Conservation (phyloP, 768 basidiomycete species). For the Podaxis carcinomalis region DNA sequence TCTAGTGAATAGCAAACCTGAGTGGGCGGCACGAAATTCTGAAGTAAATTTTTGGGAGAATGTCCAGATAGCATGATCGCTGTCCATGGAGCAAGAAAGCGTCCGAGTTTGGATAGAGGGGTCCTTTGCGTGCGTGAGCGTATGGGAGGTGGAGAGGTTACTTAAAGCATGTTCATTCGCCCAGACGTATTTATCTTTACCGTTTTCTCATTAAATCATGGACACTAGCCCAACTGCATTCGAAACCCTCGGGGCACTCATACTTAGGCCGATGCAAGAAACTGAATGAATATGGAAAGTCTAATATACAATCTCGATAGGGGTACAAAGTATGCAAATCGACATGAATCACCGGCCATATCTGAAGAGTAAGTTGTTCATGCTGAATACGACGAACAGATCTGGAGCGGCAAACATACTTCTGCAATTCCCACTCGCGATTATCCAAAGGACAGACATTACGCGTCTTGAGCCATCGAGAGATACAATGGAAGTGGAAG, state of each 20-base stretch:
- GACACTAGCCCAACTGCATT: too few relatives aligned
- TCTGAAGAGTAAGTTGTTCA: conserved; percentile 20
- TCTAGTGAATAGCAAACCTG: conserved; percentile 37
- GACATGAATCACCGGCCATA: conserved; percentile 32
- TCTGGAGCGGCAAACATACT: conserved; percentile 49
- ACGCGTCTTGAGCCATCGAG: conserved; percentile 97
- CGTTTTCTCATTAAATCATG: too few relatives aligned
- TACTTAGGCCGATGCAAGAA: not conserved
- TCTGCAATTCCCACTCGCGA: conserved; percentile 95
- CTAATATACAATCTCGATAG: conserved; percentile 3
- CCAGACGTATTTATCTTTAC: too few relatives aligned
- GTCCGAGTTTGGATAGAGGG: not conserved
- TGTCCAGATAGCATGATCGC: conserved; percentile 32
- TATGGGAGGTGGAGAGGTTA: not conserved
- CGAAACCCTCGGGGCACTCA: too few relatives aligned
- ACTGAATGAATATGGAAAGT: not conserved
- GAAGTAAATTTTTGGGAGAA: conserved; percentile 49
- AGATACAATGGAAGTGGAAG: conserved; percentile 99
- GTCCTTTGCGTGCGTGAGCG: not conserved
- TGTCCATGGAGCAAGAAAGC: conserved; percentile 6
- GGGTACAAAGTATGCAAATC: not conserved
- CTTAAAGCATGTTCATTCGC: too few relatives aligned
- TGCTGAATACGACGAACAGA: not conserved
- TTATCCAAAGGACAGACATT: conserved; percentile 95
- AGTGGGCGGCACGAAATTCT: conserved; percentile 44